phyloP scores from a whole-genome alignment of 108 stramenopile genomes.

The Schizochytrium sp. region DNA sequence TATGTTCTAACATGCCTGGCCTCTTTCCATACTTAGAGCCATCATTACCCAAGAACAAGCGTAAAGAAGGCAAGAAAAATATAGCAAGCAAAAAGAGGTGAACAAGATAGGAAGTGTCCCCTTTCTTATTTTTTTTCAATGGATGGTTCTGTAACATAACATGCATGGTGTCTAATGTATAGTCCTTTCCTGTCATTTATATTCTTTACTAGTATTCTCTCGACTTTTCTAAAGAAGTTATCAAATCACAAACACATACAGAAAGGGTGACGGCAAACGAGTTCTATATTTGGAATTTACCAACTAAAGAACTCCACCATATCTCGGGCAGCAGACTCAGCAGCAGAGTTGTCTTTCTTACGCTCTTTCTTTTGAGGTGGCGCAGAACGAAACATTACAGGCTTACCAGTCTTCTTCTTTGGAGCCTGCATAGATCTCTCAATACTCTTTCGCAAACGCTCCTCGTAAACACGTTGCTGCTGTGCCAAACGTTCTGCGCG shows the following conservation, averaged over 20 bases:
- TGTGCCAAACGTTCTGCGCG: constrained; percentile 75
- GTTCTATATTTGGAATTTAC: neutral
- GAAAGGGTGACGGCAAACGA: neutral
- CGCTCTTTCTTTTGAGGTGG: constrained; percentile 66
- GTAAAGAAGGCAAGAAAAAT: neutral
- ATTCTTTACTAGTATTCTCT: too few relatives aligned
- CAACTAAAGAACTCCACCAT: constrained; percentile 20
- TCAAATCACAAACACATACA: neutral
- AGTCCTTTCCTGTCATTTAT: too few relatives aligned
- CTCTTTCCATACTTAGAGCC: constrained; percentile 5
- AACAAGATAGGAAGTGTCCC: neutral
- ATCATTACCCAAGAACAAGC: neutral
- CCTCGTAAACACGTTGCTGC: constrained; percentile 72
- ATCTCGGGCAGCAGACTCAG: constrained; percentile 12
- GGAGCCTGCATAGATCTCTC: constrained; percentile 74
- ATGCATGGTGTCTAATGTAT: neutral
- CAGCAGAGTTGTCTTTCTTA: constrained; percentile 66
- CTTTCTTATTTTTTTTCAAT: neutral
- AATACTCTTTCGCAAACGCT: constrained; percentile 72
- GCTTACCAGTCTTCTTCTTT: constrained; percentile 72
- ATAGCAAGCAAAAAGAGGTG: neutral
- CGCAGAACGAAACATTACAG: constrained; percentile 75
- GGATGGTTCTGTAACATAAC: neutral
- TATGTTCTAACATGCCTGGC: neutral
- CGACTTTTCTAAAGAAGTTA: neutral